These are phyloP conservation scores for Aspergillus tamarii DNA, from an alignment of 2,329 filamentous ascomycete genomes.

Conservation along the genomic window DNA sequence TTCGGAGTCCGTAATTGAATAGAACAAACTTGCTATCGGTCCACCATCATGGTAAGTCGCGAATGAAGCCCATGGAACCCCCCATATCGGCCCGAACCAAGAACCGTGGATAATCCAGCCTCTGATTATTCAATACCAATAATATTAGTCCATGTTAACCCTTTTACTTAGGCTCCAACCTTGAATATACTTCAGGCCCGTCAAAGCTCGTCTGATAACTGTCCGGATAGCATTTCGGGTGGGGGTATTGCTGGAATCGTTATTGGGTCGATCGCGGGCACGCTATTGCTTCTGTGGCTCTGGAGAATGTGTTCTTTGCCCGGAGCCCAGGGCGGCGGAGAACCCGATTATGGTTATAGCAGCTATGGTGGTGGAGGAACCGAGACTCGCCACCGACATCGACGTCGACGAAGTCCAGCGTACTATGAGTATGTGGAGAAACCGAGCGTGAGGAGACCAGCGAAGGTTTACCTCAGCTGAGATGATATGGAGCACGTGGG, in stretches of 20 bases:
- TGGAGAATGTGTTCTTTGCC: constrained; percentile 32
- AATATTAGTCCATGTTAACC: not conserved
- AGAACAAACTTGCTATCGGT: not conserved
- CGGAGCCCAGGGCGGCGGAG: constrained; percentile 24
- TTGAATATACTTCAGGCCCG: constrained; percentile 25
- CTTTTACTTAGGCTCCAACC: constrained; percentile 24
- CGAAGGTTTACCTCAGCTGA: constrained; percentile 39
- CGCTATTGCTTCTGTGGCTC: constrained; percentile 42
- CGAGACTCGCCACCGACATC: constrained; percentile 23
- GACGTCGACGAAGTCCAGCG: constrained; percentile 28
- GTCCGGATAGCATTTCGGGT: constrained; percentile 34
- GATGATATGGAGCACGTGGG: not conserved
- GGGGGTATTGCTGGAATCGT: constrained; percentile 46
- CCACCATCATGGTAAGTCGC: constrained; percentile 1
- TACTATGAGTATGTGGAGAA: constrained; percentile 39
- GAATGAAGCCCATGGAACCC: not conserved
- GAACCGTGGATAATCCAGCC: constrained; percentile 8
- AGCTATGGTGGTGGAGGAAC: constrained; percentile 19
- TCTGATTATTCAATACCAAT: not conserved
- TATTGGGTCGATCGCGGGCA: constrained; percentile 43
- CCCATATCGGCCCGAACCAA: constrained; percentile 1
- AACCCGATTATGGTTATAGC: constrained; percentile 30
- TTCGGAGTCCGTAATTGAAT: not conserved
- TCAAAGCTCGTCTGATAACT: constrained; percentile 23
- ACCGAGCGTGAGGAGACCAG: constrained; percentile 35